Conservation (phyloP, 352 stramenopile species). For the Phytophthora capsici region DNA sequence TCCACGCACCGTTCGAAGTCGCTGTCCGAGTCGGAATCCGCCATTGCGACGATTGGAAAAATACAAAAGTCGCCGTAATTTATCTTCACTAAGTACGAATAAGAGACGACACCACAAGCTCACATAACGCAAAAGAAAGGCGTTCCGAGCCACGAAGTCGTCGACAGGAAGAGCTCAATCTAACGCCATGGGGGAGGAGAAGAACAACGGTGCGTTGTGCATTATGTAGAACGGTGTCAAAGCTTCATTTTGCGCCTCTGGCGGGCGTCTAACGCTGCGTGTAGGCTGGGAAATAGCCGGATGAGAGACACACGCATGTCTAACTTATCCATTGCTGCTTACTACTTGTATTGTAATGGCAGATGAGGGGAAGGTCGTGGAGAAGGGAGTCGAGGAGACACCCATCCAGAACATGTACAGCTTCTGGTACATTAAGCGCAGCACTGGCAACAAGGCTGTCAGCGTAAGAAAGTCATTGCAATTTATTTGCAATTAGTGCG, state of each 20-base stretch:
- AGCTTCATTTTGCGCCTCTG: conserved; percentile 1
- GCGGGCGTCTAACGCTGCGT: neutral
- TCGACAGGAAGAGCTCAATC: neutral
- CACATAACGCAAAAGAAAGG: neutral
- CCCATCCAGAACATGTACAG: conserved; percentile 91
- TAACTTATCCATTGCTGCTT: conserved; percentile 11
- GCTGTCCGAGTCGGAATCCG: conserved; percentile 57
- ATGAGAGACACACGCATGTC: conserved; percentile 5
- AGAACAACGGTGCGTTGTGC: conserved; percentile 33
- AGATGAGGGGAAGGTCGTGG: conserved; percentile 40
- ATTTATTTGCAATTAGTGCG: conserved; percentile 2
- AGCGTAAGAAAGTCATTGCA: conserved; percentile 44
- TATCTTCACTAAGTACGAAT: conserved; percentile 23
- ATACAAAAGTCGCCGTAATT: no score
- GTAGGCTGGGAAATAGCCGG: conserved; percentile 1
- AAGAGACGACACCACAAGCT: conserved; percentile 1
- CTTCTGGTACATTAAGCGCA: conserved; percentile 92
- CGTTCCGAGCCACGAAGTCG: neutral
- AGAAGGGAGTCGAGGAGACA: conserved; percentile 47
- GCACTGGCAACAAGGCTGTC: conserved; percentile 74
- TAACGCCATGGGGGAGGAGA: conserved; percentile 55
- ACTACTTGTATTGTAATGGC: conserved; percentile 11
- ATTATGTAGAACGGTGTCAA: neutral
- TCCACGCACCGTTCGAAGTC: conserved; percentile 66
- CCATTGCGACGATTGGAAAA: conserved; percentile 17